Evolutionary conservation across 78 protist species (phyloP), one percentile per base, ranked within the genome.

Genomic region (Monosiga brevicollis): DNA sequence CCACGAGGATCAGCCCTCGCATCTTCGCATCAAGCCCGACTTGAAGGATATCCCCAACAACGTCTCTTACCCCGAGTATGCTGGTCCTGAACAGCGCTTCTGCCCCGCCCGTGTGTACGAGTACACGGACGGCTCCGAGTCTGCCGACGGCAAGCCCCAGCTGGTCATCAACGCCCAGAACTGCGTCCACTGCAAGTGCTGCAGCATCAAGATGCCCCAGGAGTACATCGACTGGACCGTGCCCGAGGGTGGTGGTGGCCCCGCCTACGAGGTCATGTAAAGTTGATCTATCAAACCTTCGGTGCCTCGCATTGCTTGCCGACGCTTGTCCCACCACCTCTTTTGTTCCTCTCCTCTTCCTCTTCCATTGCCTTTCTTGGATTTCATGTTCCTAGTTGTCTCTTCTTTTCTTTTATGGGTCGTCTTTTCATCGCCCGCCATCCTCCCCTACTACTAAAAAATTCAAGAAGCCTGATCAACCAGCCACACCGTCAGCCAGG

Each of bases 61-160:
- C 35, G 75, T 84, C 74, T 93, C 93, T 75, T 84, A 86, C 32
- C 87, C 90, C 73, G 43, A 84, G 24, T 95, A 87, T 80, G 97
- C 71, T 22, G 96, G 93, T 11, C 95, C 97, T 9, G 96, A 88
- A 83, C 82, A 83, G 55, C 89, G 96, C 78, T 97, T 86, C 91
- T 97, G 99, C 88, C 99, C 99, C 29, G 99, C 99, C 1, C 93
- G 96, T 72, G 99, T 97, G 36, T 97, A 96, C 89, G 97, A 96
- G 87, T 96, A 84, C 22, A 25, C 42, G 9, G 87, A 49, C 42
- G 49, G 29, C 37, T 24, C 42, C 62, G 38, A 42, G 41, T 20
- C 41, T 62, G 78, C 26, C 34, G 43, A 86, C 76, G 87, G 88
- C 23, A 49, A 76, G 79, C 71, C 70, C 43, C 62, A 79, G 62